Evolutionary conservation across 2,329 filamentous ascomycete species (phyloP), one percentile per base, ranked within the genome.

Genomic region (Xylaria sp.): DNA sequence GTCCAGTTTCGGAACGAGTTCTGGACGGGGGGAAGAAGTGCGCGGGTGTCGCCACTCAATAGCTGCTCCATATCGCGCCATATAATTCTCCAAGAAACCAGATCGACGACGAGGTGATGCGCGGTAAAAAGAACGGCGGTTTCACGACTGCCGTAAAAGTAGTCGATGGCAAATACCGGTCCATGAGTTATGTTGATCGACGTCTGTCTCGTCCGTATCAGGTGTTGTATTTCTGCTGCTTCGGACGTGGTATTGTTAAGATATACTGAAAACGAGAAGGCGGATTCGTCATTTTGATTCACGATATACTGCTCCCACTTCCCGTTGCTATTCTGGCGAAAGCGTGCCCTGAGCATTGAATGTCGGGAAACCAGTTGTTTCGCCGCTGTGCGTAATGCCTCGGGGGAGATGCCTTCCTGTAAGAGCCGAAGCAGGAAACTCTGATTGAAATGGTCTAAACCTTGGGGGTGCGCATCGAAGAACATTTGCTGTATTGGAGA

Each of bases 31-130:
- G 55, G 55, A 32, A 34, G n/a, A 60, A 48, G 57, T 45, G 50
- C 50, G 50, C 50, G 50, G 50, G 25, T 32, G 30, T 32, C 57
- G 25, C 41, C 57, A 15, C n/a, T 39, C 43, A 61, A 30, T 28
- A 52, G 18, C 32, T 39, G 30, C 23, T 52, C 58, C 34, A 61
- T 39, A 28, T 61, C 58, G 32, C 20, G 34, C 58, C 45, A 61
- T 39, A 61, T 39, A n/a, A 61, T 53, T 52, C 58, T 25, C 58
- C 58, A 61, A 30, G 58, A 61, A 43, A 61, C 58, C 12, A 61
- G 46, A 43, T 61, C 58, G n/a, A 61, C 32, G 32, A 61, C 32
- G 39, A 52, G 45, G 23, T 61, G 58, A 52, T 61, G 58, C 13
- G 58, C 58, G 20, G 32, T 52, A 28, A 61, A 52, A 4, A 61